Evolutionary conservation across 2,329 filamentous ascomycete genomes (phyloP).

Genomic region (Phaeosphaeriaceae sp.): DNA sequence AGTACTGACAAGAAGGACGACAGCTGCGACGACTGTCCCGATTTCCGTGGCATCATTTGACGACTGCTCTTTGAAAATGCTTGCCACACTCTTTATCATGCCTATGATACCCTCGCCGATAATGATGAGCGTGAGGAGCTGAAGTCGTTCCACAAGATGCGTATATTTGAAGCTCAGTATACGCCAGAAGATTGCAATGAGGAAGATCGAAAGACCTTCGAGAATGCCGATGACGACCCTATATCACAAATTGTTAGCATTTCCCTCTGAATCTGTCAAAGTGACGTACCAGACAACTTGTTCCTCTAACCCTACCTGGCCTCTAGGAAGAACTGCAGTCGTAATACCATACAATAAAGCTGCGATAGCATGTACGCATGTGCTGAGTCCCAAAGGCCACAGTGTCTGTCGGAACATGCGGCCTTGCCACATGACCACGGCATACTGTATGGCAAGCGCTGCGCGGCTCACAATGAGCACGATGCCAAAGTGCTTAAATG

Average conservation of each 20-base stretch:
- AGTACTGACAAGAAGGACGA: conserved; percentile 12
- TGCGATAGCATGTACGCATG: conserved; percentile 17
- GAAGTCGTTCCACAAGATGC: conserved; percentile 66
- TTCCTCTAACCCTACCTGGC: conserved; percentile 17
- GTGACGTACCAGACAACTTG: conserved; percentile 24
- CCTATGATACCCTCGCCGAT: conserved; percentile 69
- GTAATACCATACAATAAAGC: conserved; percentile 23
- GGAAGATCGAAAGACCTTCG: conserved; percentile 28
- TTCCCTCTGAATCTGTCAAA: background rate
- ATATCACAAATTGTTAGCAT: conserved; percentile 1
- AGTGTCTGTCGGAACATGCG: conserved; percentile 28
- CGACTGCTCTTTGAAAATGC: conserved; percentile 28
- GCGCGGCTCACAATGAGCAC: conserved; percentile 24
- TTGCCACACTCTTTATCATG: conserved; percentile 51
- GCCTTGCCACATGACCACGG: conserved; percentile 30
- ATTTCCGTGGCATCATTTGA: conserved; percentile 26
- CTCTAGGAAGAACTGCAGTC: conserved; percentile 16
- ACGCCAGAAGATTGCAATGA: conserved; percentile 49
- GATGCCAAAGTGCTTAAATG: conserved; percentile 25
- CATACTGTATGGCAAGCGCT: conserved; percentile 26
- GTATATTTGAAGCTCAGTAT: conserved; percentile 65
- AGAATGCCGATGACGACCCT: conserved; percentile 28
- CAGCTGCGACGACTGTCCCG: conserved; percentile 27
- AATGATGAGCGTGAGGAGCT: conserved; percentile 67
- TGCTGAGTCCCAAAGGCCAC: conserved; percentile 25